Evolutionary conservation across 371 early-diverging fungal species (phyloP).

Genomic region (Actinomucor elegans): DNA sequence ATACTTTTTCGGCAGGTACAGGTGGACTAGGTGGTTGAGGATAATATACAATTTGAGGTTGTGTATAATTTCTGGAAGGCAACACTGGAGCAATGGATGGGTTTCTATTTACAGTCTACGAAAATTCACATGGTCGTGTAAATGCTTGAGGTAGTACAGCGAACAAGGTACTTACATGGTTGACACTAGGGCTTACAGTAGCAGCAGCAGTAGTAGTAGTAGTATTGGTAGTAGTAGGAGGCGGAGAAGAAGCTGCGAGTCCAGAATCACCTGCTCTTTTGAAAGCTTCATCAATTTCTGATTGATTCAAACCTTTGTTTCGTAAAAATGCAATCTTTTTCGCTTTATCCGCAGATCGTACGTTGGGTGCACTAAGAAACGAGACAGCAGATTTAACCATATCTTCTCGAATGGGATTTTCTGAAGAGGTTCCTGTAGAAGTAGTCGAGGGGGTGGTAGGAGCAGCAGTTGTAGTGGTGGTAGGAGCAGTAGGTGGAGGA

Average conservation of each 20-base stretch:
- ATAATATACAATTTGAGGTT: slow-evolving; percentile 36
- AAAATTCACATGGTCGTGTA: too few relatives aligned
- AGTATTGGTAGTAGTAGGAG: neutral
- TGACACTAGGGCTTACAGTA: neutral
- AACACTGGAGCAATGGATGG: slow-evolving; percentile 13
- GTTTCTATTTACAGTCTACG: too few relatives aligned
- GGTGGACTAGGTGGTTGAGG: slow-evolving; percentile 29
- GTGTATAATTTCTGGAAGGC: slow-evolving; percentile 15
- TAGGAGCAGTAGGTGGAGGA: neutral
- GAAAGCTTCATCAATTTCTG: slow-evolving; percentile 62
- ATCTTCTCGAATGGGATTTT: slow-evolving; percentile 41
- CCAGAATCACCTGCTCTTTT: slow-evolving; percentile 29
- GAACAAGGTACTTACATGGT: neutral
- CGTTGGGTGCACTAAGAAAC: slow-evolving; percentile 60
- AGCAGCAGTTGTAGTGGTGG: neutral
- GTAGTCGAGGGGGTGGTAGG: neutral
- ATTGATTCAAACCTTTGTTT: slow-evolving; percentile 58
- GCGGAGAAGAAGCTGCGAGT: neutral
- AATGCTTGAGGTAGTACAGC: too few relatives aligned
- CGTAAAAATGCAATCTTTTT: slow-evolving; percentile 65
- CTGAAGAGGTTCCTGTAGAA: neutral
- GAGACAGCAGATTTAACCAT: slow-evolving; percentile 57
- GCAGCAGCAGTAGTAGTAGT: too few relatives aligned
- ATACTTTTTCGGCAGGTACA: slow-evolving; percentile 35
- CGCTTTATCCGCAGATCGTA: slow-evolving; percentile 52